Evolutionary conservation across 768 basidiomycete species (phyloP), one percentile per base, ranked within the genome.

Genomic region (Termitomyces sp.): DNA sequence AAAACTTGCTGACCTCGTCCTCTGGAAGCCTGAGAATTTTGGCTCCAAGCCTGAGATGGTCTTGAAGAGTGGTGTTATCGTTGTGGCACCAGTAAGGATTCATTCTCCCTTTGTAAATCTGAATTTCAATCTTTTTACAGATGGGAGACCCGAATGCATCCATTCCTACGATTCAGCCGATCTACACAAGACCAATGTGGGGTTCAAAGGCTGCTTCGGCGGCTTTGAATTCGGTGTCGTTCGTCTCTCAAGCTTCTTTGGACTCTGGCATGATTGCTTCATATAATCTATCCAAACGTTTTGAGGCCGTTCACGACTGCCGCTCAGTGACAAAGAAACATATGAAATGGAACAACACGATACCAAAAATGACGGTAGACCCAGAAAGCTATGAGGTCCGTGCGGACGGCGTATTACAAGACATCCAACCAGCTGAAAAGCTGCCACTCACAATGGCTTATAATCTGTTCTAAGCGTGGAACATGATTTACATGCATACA

Each of bases 81-180:
- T 81, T 12, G 93, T 87, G 84, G 86, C 92, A 2, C 87, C 93
- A 78, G 93, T 92, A 58, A 56, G 82, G 50, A 45, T 51, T 13
- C 1, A 45, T 18, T 33, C 8, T 5, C n/a, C 6, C 53, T 20
- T 20, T 51, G 33, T 28, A n/a, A 12, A n/a, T 9, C 26, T 22
- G 14, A 52, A 50, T 10, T 18, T 55, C 40, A 4, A 32, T 55
- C 60, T 4, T 44, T 20, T 44, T 61, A 8, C 63, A 95, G 90
- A 90, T 99, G 86, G 97, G 97, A 18, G 97, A 99, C 46, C 90
- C 96, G 0, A 98, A 98, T 70, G 97, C 82, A 1, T 95, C 94
- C 8, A 98, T 99, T 61, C 94, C 97, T 13, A 91, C 92, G 2
- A 92, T 99, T 0, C 94, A 98, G 68, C 97, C 97, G 0, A 82